Base-by-base conservation (phyloP, 495 filamentous ascomycete species). In the Daldinia decipiens region DNA sequence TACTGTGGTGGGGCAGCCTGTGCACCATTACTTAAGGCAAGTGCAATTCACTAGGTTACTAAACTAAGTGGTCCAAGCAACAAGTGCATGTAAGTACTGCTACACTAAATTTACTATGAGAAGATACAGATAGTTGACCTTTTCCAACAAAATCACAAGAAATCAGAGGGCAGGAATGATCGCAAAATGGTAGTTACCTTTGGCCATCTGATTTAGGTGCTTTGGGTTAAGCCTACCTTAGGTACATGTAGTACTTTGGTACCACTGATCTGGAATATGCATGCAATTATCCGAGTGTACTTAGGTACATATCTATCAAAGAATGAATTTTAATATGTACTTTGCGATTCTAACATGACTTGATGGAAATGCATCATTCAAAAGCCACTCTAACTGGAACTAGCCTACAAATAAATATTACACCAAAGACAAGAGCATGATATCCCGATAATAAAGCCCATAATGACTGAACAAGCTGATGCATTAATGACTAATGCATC, bases 401-500 rank as follows among this genome's bases (percentile, higher is more conserved):
- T 40, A 17, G 39, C 6, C 39, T n/a, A 17, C 2, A 17, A 40
- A 40, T 40, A 40, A 13, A 45, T 45, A 21, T 45, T 4, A 21
- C 19, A 9, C 11, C n/a, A 45, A 21, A 45, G 7, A 45, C 40
- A 45, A 45, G n/a, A 45, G 40, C n/a, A 45, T 45, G 3, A 45
- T 9, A 45, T 45, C 3, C 40, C 2, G 7, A 45, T 9, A 21
- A 19, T n/a, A 45, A 45, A 45, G 17, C 17, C 32, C 52, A 65
- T 5, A 36, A 77, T 74, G 72, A 26, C 72, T 6, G 59, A 72
- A 39, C 21, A 71, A 12, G 53, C 65, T 4, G 70, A 75, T 38
- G 50, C 47, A 45, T 67, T 70, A 24, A 68, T 67, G 51, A 32
- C 64, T 2, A 67, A 75, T 38, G 47, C 47, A 51, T 64, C 72